Evolutionary conservation across 805 yeast genomes (phyloP), one percentile per base, ranked within the genome.

Genomic region (Lachancea nothofagi): DNA sequence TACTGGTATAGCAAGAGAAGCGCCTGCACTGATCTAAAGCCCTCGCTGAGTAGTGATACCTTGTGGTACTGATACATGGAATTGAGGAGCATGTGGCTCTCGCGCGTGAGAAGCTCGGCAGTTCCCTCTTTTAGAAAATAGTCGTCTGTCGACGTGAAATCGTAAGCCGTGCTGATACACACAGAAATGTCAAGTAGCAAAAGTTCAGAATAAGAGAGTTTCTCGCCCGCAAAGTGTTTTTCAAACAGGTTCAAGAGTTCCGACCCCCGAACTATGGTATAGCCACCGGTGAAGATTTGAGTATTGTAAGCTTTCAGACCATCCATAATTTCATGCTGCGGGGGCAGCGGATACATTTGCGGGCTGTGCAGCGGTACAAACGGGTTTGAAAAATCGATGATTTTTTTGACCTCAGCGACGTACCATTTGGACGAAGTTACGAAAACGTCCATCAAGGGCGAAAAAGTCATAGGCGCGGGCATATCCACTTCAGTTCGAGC

Each of bases 61-160:
- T 74, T 65, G 47, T 74, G 77, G 47, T 71, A 80, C 51, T 75
- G 80, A 49, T 59, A 73, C 18, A 78, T 53, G 0, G 78, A 59
- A 47, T 71, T 71, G 12, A 55, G 49, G 5, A 66, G 50, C 43
- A 65, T 55, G 2, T 49, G 39, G 7, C 51, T 48, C 39, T 65
- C 69, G 3, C 65, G 40, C 1, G 44, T 45, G 14, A 46, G 45
- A 5, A 64, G 32, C 13, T 35, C 38, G 5, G 14, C 15, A 19
- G n/a, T 28, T 3, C 26, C 20, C 8, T 54, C 53, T 2, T 49
- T 53, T 3, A 51, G 18, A 13, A 51, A 44, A 19, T 46, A 46
- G 36, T 52, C 56, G 13, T 53, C 46, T 4, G 55, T 53, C 21
- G 45, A 46, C n/a, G 35, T 29, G 12, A 27, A 36, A 27, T 50